Evolutionary conservation across 345 rosid species (phyloP).

Genomic region (Balakata baccata): DNA sequence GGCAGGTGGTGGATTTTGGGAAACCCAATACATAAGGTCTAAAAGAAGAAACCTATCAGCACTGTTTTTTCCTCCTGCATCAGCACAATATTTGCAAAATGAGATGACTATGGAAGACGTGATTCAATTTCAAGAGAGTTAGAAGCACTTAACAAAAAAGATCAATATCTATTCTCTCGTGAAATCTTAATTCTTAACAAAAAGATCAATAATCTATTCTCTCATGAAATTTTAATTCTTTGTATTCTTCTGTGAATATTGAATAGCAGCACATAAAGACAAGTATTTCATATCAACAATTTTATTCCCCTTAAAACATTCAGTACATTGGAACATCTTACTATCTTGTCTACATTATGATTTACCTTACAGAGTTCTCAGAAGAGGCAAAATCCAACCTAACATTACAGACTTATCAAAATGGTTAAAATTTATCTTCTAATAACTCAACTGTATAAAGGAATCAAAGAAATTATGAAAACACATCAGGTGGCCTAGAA

Average conservation of each 20-base stretch:
- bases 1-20: slow-evolving; percentile 92
- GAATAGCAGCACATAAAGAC: background rate
- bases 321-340: background rate
- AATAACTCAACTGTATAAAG: background rate
- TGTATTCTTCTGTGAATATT: background rate
- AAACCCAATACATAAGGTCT: slow-evolving; percentile 74
- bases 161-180: background rate
- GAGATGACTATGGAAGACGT: slow-evolving; percentile 2
- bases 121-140: background rate
- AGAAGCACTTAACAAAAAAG: background rate
- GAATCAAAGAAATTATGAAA: background rate
- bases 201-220: background rate
- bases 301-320: background rate
- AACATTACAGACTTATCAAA: background rate
- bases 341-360: background rate
- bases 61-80: slow-evolving; percentile 78
- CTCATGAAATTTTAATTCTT: background rate
- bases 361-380: background rate
- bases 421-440: background rate
- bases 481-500: background rate
- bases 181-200: background rate
- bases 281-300: background rate
- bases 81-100: slow-evolving; percentile 8
- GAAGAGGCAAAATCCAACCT: background rate
- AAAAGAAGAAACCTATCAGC: slow-evolving; percentile 69